Conservation (phyloP, 148 eudicot genomes). For the Vaccinium myrtillus region DNA sequence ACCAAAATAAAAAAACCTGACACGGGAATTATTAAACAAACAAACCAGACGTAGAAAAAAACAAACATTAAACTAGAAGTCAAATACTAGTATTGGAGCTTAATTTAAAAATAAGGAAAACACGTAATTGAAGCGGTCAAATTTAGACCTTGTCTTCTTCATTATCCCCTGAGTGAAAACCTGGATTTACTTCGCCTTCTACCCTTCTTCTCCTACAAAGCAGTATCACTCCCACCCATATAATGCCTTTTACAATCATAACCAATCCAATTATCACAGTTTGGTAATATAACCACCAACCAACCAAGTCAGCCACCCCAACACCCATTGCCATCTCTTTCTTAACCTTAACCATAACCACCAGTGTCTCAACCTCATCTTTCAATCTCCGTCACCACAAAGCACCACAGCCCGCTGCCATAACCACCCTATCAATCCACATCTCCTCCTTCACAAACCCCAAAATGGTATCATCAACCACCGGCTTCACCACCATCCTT, state of each 20-base stretch:
- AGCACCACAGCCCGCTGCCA: conserved; percentile 52
- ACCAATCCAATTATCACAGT: conserved; percentile 63
- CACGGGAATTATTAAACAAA: background rate
- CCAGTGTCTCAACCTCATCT: conserved; percentile 74
- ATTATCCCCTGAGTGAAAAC: background rate
- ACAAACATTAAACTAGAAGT: background rate
- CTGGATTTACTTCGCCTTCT: conserved; percentile 12
- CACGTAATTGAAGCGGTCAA: background rate
- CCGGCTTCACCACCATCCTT: conserved; percentile 59
- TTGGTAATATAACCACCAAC: conserved; percentile 83
- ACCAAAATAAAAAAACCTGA: background rate
- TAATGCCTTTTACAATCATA: conserved; percentile 44
- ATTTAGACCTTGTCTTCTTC: conserved; percentile 36
- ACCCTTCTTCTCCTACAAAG: conserved; percentile 23
- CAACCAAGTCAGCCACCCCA: conserved; percentile 60
- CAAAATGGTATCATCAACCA: conserved; percentile 67
- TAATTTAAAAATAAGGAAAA: background rate
- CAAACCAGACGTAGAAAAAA: background rate
- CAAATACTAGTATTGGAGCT: too few relatives aligned
- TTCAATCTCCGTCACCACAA: conserved; percentile 78
- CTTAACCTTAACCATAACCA: conserved; percentile 58
- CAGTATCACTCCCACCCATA: conserved; percentile 41
- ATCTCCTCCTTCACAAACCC: conserved; percentile 47
- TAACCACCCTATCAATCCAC: conserved; percentile 55
- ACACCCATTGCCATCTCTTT: conserved; percentile 42